These are phyloP conservation scores for Ascosphaera apis DNA, from an alignment of 2,329 filamentous ascomycete genomes.

Conservation along the genomic window DNA sequence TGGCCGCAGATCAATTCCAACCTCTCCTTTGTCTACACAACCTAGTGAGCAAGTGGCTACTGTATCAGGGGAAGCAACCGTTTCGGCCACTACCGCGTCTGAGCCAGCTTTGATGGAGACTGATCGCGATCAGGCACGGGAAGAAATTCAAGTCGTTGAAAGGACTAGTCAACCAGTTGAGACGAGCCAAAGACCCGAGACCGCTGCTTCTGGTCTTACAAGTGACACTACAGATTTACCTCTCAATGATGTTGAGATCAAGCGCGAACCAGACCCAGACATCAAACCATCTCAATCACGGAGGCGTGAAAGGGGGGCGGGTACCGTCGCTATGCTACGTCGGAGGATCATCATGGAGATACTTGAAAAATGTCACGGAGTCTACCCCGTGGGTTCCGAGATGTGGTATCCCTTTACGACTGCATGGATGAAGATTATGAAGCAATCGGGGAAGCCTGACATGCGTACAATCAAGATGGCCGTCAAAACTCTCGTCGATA, in stretches of 20 bases:
- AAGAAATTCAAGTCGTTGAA: too few relatives aligned
- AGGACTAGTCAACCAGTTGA: too few relatives aligned
- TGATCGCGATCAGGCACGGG: too few relatives aligned
- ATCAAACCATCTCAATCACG: background rate
- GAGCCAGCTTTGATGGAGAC: too few relatives aligned
- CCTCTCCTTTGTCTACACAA: too few relatives aligned
- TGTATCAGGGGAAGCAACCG: too few relatives aligned
- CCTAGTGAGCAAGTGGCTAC: too few relatives aligned
- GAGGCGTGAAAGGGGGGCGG: slow-evolving; percentile 14
- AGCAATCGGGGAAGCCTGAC: slow-evolving; percentile 25
- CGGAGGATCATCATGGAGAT: slow-evolving; percentile 31
- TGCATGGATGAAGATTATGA: slow-evolving; percentile 27
- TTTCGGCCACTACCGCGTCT: too few relatives aligned
- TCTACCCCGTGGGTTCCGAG: slow-evolving; percentile 31
- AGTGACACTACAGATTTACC: background rate
- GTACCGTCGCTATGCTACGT: slow-evolving; percentile 22
- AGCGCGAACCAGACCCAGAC: background rate
- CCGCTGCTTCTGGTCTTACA: background rate
- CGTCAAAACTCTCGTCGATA: slow-evolving; percentile 26
- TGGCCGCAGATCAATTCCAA: too few relatives aligned
- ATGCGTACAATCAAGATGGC: slow-evolving; percentile 27
- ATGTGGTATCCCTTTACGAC: slow-evolving; percentile 31
- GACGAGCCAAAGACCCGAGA: too few relatives aligned
- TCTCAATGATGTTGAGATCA: background rate
- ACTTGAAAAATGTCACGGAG: slow-evolving; percentile 29